These are phyloP conservation scores for Penicillium sp. DNA, from an alignment of 2,329 filamentous ascomycete genomes.

Conservation along the genomic window DNA sequence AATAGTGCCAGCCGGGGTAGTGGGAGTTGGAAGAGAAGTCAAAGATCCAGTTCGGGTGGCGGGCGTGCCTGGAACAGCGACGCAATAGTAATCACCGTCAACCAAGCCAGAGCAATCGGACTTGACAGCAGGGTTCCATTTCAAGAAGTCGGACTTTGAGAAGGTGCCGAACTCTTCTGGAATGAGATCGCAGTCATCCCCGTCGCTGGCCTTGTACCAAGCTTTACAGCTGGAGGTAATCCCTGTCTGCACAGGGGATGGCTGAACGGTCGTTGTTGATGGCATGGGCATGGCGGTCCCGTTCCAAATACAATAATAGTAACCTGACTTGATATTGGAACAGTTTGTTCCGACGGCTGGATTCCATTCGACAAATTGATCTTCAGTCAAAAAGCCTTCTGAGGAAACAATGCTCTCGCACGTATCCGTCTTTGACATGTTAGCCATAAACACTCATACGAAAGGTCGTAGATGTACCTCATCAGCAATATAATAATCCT, in stretches of 20 bases:
- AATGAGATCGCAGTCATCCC: not conserved
- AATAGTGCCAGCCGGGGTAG: not conserved
- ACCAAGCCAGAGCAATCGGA: not conserved
- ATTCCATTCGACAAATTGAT: not conserved
- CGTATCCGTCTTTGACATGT: not conserved
- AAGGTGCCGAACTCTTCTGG: not conserved
- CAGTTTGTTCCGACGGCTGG: not conserved
- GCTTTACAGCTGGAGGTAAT: not conserved
- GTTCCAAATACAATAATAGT: not conserved
- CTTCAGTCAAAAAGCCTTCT: not conserved
- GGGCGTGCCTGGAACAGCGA: not conserved
- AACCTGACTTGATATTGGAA: not conserved
- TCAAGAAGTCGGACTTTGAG: not conserved
- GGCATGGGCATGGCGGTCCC: not conserved
- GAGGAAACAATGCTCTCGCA: not conserved
- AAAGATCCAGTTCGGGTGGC: not conserved
- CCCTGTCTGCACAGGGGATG: not conserved
- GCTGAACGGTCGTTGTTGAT: not conserved
- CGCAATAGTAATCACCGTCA: not conserved
- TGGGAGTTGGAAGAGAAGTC: not conserved
- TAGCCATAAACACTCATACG: not conserved
- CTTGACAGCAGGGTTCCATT: conserved; percentile 2
- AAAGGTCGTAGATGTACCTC: not conserved
- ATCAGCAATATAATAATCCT: not conserved
- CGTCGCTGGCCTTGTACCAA: not conserved